These are phyloP conservation scores for Hydrangea macrophylla DNA, from an alignment of 148 eudicot species.

Conservation along the genomic window DNA sequence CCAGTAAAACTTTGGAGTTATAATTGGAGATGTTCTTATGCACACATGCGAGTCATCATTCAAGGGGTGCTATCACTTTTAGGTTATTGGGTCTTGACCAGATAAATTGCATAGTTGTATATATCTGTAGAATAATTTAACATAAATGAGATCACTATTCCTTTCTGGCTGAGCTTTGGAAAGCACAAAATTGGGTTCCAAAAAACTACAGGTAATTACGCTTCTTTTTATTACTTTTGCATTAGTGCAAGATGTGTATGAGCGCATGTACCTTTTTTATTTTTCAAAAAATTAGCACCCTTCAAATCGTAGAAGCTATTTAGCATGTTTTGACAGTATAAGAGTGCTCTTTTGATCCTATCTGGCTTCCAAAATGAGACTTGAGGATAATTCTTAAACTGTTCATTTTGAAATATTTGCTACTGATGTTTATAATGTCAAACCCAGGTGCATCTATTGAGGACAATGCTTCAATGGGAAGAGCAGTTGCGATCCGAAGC, in stretches of 20 bases:
- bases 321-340: not conserved
- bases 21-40: too few relatives aligned
- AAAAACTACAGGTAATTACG: not conserved
- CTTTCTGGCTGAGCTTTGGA: not conserved
- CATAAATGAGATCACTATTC: not conserved
- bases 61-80: too few relatives aligned
- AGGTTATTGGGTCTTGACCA: not conserved
- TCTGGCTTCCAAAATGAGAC: not conserved
- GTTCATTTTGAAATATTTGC: not conserved
- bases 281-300: not conserved
- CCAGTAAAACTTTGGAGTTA: too few relatives aligned
- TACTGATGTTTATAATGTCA: not conserved
- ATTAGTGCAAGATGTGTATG: not conserved
- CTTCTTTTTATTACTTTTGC: not conserved
- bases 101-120: not conserved
- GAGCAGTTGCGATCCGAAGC: conserved; percentile 75
- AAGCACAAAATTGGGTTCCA: not conserved
- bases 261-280: not conserved
- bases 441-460: conserved; percentile 63
- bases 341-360: not conserved
- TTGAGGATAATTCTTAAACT: not conserved
- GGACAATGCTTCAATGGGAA: conserved; percentile 98
- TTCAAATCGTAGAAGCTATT: not conserved
- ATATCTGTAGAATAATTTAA: too few relatives aligned
- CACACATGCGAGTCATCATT: too few relatives aligned